Percentiles rank a stretch among this genome's conserved stretches.
These are phyloP conservation scores for Mucuna pruriens DNA, from an alignment of 306 rosid genomes.

Conservation along the genomic window DNA sequence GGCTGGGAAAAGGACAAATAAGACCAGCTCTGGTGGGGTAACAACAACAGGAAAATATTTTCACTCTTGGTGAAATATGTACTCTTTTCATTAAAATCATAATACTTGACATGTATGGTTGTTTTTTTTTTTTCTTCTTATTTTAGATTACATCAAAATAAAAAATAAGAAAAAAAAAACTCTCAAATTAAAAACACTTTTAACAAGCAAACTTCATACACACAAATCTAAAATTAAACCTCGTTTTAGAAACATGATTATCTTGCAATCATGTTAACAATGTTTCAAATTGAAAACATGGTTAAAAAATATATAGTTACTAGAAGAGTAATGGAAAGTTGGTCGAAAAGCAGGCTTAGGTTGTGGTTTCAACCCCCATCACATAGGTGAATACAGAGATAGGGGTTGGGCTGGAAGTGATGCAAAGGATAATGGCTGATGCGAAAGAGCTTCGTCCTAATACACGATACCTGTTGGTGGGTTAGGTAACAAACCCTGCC, in stretches of 20 bases:
- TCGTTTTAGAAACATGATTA: too few relatives aligned
- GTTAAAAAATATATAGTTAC: background rate
- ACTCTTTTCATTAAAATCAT: background rate
- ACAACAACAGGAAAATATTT: conserved; percentile 31
- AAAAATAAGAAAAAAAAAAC: background rate
- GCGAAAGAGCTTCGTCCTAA: conserved; percentile 76
- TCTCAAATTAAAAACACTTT: background rate
- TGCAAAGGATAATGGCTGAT: conserved; percentile 61
- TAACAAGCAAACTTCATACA: too few relatives aligned
- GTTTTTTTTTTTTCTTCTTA: background rate
- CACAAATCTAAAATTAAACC: too few relatives aligned
- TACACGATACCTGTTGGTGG: conserved; percentile 99
- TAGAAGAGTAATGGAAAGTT: background rate
- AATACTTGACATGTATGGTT: background rate
- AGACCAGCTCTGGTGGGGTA: conserved; percentile 58
- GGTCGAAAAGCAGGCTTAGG: background rate
- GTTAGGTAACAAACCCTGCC: conserved; percentile 99
- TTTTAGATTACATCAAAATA: background rate
- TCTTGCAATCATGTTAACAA: too few relatives aligned
- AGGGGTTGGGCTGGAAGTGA: conserved; percentile 37
- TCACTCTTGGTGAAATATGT: background rate
- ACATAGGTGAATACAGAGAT: background rate
- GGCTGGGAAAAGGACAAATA: conserved; percentile 53
- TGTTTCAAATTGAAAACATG: background rate
- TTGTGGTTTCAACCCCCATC: background rate